These are phyloP conservation scores for Kuraishia ogatae DNA, from an alignment of 805 yeast species.

Conservation along the genomic window DNA sequence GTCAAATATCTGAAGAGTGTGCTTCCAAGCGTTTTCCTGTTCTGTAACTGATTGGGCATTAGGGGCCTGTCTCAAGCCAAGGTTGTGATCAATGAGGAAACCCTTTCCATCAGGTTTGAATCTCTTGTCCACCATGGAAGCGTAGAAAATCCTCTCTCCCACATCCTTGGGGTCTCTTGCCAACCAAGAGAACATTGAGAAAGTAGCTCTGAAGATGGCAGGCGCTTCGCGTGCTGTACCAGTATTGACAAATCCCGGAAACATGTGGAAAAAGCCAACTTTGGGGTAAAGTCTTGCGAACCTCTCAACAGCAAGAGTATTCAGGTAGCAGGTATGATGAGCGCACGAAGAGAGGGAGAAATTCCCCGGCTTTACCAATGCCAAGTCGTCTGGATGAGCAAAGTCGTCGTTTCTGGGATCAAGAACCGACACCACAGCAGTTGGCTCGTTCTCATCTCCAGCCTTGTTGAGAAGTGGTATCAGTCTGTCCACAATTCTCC, in stretches of 20 bases:
- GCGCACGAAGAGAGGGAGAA: constrained; percentile 7
- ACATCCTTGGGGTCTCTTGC: constrained; percentile 6
- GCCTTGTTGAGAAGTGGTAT: constrained; percentile 13
- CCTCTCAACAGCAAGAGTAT: background rate
- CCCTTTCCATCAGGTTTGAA: constrained; percentile 5
- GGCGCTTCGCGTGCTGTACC: background rate
- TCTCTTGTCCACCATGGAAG: constrained; percentile 8
- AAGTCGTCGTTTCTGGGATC: constrained; percentile 13
- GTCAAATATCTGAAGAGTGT: background rate
- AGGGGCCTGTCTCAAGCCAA: background rate
- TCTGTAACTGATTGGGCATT: background rate
- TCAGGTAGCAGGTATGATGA: background rate
- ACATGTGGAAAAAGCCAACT: background rate
- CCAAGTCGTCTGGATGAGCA: constrained; percentile 14
- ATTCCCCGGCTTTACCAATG: constrained; percentile 9
- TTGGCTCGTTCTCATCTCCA: constrained; percentile 10
- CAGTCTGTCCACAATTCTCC: constrained; percentile 13
- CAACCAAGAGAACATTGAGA: constrained; percentile 4
- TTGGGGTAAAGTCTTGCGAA: background rate
- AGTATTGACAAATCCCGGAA: background rate
- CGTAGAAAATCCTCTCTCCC: constrained; percentile 14
- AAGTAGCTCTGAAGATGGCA: background rate
- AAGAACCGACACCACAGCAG: constrained; percentile 16
- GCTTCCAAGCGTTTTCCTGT: background rate
- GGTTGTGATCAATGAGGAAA: background rate